A percentile compares a stretch with the other conserved stretches of the same genome.
Conservation (phyloP, 306 rosid species). For the Gleditsia sinensis region DNA sequence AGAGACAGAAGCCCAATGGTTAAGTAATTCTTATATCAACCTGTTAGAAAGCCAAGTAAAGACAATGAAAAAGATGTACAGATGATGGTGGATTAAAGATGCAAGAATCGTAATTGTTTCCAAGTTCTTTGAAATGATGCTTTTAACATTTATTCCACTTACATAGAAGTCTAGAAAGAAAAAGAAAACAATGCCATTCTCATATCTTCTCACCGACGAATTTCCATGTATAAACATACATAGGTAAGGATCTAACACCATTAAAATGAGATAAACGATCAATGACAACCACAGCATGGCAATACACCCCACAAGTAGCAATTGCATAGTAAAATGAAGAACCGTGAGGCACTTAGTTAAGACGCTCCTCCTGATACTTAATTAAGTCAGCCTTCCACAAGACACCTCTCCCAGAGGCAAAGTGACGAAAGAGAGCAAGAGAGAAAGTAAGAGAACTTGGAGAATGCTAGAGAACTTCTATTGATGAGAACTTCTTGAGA, state of each 20-base stretch:
- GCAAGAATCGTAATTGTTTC: background rate
- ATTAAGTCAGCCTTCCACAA: too few species aligned
- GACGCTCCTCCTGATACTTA: too few species aligned
- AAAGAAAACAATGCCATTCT: background rate
- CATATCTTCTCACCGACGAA: background rate
- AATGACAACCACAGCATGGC: background rate
- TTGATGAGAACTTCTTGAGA: too few species aligned
- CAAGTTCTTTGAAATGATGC: background rate
- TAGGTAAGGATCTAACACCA: background rate
- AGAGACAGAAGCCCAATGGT: background rate
- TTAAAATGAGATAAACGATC: background rate
- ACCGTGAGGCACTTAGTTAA: too few species aligned
- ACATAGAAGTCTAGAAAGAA: background rate
- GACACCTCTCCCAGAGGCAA: too few species aligned
- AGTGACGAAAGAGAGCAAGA: too few species aligned
- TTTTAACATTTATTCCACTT: background rate
- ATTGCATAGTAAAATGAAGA: background rate
- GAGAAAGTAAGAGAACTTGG: too few species aligned
- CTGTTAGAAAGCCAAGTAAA: background rate
- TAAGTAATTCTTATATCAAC: background rate
- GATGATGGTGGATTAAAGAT: background rate
- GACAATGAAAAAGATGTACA: background rate
- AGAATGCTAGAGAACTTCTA: too few species aligned
- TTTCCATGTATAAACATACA: background rate
- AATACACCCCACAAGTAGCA: background rate